A percentile compares a stretch with the other conserved stretches of the same genome.
These are phyloP conservation scores for Tylopilus sp. DNA, from an alignment of 768 basidiomycete species.

Conservation along the genomic window DNA sequence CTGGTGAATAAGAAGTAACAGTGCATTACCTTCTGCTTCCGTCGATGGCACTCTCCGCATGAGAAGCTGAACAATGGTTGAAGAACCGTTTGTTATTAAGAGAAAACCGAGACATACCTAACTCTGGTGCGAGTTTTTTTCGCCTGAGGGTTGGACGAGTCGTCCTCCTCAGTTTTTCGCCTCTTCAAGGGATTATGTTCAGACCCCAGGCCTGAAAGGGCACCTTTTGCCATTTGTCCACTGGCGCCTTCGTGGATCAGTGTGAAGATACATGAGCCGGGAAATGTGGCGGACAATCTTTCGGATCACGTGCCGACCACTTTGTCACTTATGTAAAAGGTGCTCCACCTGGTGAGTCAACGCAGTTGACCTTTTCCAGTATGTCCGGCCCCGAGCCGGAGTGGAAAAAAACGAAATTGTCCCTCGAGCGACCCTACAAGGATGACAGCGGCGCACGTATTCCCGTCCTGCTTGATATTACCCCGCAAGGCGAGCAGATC, in stretches of 20 bases:
- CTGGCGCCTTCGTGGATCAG: constrained; percentile 28
- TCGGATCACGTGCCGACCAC: constrained; percentile 26
- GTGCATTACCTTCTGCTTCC: constrained; percentile 73
- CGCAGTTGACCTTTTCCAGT: background rate
- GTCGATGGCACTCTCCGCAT: constrained; percentile 83
- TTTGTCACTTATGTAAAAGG: background rate
- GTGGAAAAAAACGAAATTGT: constrained; percentile 62
- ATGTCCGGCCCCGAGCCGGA: constrained; percentile 34
- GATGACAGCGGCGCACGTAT: constrained; percentile 67
- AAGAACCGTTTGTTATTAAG: background rate
- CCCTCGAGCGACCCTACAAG: constrained; percentile 78
- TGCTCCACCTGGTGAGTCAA: background rate
- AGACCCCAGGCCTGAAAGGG: constrained; percentile 12
- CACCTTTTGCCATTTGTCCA: constrained; percentile 29
- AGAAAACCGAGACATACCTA: constrained; percentile 46
- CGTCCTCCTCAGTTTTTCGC: constrained; percentile 65
- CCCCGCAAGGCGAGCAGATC: constrained; percentile 61
- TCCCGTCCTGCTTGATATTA: constrained; percentile 64
- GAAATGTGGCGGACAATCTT: background rate
- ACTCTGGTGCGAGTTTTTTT: constrained; percentile 75
- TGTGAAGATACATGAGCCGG: constrained; percentile 26
- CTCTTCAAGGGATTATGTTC: constrained; percentile 46
- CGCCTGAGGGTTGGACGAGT: constrained; percentile 36
- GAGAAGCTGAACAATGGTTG: constrained; percentile 54
- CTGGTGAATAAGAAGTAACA: constrained; percentile 10